Evolutionary conservation across 2,329 filamentous ascomycete genomes (phyloP).

Genomic region (Rhynchosporium secalis): DNA sequence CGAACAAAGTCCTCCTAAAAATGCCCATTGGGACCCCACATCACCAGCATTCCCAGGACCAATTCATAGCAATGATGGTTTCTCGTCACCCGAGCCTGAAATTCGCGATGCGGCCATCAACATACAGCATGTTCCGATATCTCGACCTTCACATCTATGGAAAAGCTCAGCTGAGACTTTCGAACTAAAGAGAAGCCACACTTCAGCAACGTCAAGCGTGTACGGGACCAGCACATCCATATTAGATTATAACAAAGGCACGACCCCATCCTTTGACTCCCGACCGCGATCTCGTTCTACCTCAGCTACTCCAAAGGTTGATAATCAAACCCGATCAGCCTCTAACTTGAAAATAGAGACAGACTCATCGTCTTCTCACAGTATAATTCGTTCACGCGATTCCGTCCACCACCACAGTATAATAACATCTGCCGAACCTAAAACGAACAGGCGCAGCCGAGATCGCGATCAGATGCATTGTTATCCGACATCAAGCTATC

Average conservation of each 20-base stretch:
- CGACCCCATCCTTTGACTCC: background rate
- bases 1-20: constrained; percentile 20
- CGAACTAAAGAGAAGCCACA: constrained; percentile 10
- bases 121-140: constrained; percentile 17
- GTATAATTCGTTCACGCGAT: constrained; percentile 10
- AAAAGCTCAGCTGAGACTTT: background rate
- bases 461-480: constrained; percentile 29
- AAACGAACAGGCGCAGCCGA: constrained; percentile 19
- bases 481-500: constrained; percentile 22
- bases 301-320: background rate
- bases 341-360: constrained; percentile 13
- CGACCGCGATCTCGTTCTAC: constrained; percentile 13
- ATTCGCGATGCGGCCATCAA: constrained; percentile 20
- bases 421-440: constrained; percentile 17
- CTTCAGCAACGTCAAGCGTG: constrained; percentile 26
- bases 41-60: constrained; percentile 8
- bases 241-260: constrained; percentile 3
- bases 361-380: constrained; percentile 15
- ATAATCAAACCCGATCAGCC: constrained; percentile 18
- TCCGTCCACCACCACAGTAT: constrained; percentile 16
- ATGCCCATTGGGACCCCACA: constrained; percentile 9
- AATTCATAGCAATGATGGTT: constrained; percentile 6
- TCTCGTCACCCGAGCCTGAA: constrained; percentile 1
- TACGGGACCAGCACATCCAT: constrained; percentile 24
- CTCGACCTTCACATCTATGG: constrained; percentile 7